Evolutionary conservation across 768 basidiomycete genomes (phyloP), one percentile per base, ranked within the genome.

Genomic region (Strobilomyces echinocephalus): DNA sequence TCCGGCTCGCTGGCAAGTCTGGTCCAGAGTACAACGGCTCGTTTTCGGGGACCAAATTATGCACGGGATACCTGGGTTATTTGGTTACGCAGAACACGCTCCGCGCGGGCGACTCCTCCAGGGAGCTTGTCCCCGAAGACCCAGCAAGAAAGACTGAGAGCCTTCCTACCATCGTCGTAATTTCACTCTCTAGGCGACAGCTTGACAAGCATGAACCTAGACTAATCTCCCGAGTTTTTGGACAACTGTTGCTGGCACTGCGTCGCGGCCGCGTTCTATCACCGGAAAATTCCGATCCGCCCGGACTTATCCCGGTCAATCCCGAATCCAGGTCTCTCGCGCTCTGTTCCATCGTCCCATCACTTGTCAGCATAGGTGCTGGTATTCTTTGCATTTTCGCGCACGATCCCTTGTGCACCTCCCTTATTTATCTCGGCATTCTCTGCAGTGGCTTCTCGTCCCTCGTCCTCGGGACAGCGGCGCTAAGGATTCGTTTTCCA

Each of bases 1-100:
- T 72, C 44, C 55, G 53, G 7, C 48, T 71, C 41, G 60, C 57
- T n/a, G 72, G 67, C 15, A 54, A 56, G 42, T 12, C n/a, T 39
- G 71, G 72, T 2, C 88, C 88, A 39, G 87, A 87, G 58, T 92
- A 81, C 67, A 82, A 83, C 56, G 83, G 87, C 1, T 81, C 88
- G 58, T 83, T n/a, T 72, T 92, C 46, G 78, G 87, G 68, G 69
- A 88, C 57, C 78, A 74, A 50, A 67, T 72, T 40, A 75, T 67
- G 6, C 74, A 80, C 62, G 75, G 79, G 41, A 73, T 85, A 24
- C 70, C 80, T 62, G 82, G 89, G 28, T 76, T 72, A 49, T 84
- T 85, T 71, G 77, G 80, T 20, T 4, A 48, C 56, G 15, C 48
- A 57, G 34, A 42, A 46, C 8, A 60, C 20, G 9, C 40, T 41